These are phyloP conservation scores for Syzygium syzygioides DNA, from an alignment of 441 rosid species.

Conservation along the genomic window DNA sequence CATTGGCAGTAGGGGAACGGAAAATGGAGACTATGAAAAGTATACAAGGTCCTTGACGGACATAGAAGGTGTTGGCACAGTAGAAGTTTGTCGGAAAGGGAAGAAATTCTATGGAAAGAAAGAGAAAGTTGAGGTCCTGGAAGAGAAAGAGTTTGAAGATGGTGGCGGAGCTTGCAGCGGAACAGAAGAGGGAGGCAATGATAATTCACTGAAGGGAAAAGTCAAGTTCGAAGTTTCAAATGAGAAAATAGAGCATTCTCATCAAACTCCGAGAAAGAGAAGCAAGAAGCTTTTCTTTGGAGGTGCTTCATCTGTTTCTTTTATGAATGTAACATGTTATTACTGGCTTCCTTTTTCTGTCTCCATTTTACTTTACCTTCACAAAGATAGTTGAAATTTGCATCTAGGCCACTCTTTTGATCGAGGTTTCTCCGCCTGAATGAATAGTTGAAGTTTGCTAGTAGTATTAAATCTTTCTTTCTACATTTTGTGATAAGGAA, in stretches of 20 bases:
- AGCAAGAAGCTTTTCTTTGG: conserved; percentile 46
- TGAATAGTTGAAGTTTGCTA: background rate
- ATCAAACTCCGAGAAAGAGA: conserved; percentile 37
- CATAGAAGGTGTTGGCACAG: conserved; percentile 60
- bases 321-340: background rate
- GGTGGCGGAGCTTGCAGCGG: conserved; percentile 80
- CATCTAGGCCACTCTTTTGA: background rate
- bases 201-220: conserved; percentile 29
- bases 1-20: conserved; percentile 29
- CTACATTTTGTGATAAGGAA: background rate
- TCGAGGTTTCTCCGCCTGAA: background rate
- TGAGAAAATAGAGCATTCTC: conserved; percentile 34
- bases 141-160: conserved; percentile 51
- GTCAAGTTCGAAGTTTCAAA: conserved; percentile 34
- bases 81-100: conserved; percentile 38
- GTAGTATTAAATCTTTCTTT: background rate
- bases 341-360: background rate
- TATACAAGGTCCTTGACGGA: conserved; percentile 35
- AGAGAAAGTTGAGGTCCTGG: conserved; percentile 45
- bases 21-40: conserved; percentile 31
- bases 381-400: background rate
- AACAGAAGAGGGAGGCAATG: conserved; percentile 53
- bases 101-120: conserved; percentile 45
- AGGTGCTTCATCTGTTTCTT: conserved; percentile 32
- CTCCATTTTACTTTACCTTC: background rate